Conservation (phyloP, 257 asterid genomes). For the Buddleja alternifolia region DNA sequence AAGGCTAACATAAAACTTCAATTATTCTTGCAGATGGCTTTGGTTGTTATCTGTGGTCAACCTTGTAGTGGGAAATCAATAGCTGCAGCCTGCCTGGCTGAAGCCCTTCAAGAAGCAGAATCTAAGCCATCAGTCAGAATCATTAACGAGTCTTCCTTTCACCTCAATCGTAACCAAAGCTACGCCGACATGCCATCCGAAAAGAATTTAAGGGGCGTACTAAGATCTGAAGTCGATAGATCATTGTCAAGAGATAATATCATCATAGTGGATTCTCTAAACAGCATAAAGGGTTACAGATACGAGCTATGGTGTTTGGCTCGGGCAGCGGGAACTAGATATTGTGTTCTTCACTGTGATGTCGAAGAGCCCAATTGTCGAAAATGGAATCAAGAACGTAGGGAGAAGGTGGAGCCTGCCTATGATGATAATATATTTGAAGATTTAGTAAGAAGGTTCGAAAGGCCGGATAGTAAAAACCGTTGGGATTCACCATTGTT, state of each 20-base stretch:
- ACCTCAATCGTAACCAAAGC: slow-evolving; percentile 81
- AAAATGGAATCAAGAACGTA: slow-evolving; percentile 77
- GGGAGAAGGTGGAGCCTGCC: slow-evolving; percentile 47
- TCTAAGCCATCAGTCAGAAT: slow-evolving; percentile 64
- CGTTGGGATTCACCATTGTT: slow-evolving; percentile 98
- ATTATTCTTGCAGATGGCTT: slow-evolving; percentile 66
- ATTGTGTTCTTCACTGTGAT: slow-evolving; percentile 85
- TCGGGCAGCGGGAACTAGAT: slow-evolving; percentile 91
- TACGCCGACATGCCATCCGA: slow-evolving; percentile 88
- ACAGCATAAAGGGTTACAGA: slow-evolving; percentile 96
- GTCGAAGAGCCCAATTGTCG: slow-evolving; percentile 59
- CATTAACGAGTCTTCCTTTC: slow-evolving; percentile 78
- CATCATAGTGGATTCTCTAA: slow-evolving; percentile 83
- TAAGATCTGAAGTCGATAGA: slow-evolving; percentile 96
- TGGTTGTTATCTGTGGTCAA: slow-evolving; percentile 97
- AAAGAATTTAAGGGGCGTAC: slow-evolving; percentile 85
- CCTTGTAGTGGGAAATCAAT: slow-evolving; percentile 95
- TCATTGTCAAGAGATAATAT: slow-evolving; percentile 78
- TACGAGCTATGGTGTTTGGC: slow-evolving; percentile 98
- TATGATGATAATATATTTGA: slow-evolving; percentile 72
- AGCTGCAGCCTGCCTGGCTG: slow-evolving; percentile 70
- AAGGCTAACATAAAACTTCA: not conserved
- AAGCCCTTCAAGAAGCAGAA: slow-evolving; percentile 81
- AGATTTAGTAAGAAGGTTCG: slow-evolving; percentile 86
- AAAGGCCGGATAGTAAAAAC: slow-evolving; percentile 85